Evolutionary conservation across 345 rosid genomes (phyloP), one percentile per base, ranked within the genome.

Genomic region (Acer negundo): DNA sequence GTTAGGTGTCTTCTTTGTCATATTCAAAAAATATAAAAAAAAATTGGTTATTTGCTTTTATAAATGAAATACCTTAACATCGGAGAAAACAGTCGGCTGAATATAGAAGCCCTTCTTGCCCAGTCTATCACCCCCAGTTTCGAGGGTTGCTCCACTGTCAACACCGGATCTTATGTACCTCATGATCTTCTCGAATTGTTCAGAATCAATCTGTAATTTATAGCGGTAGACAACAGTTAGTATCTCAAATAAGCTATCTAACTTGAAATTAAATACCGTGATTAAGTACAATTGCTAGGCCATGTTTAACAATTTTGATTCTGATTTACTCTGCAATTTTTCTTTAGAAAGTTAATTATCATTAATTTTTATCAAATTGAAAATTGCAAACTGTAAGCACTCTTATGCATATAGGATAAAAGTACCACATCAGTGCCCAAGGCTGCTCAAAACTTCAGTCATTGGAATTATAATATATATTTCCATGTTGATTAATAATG

Each of bases 71-170:
- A 95, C 98, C 91, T 88, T 70, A 22, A 95, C 99, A 66, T 92
- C 79, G 44, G 99, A 93, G 93, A 95, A 95, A 69, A 95, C 99
- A n/a, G 99, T 95, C 12, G 99, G 99, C 82, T 93, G 88, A 72
- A 95, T 80, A 69, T 90, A 95, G 87, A 84, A 94, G 65, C 99
- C 99, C 78, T 78, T 88, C 77, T 84, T 59, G 62, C 99, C 98
- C 73, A 87, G 65, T 76, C 87, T 82, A 1, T 86, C 97, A 46
- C 99, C 99, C 67, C 99, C 99, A 23, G 96, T 23, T 85, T 95
- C 92, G 67, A 95, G 97, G 20, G 91, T 92, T 15, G 99, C 99
- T 83, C 98, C 98, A 84, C 85, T 40, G 12, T 92, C 96, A 64
- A 92, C 65, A 23, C 99, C 99, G 35, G 86, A 72, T 74, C 84